Conservation (phyloP, 495 filamentous ascomycete species). For the Letharia lupina region DNA sequence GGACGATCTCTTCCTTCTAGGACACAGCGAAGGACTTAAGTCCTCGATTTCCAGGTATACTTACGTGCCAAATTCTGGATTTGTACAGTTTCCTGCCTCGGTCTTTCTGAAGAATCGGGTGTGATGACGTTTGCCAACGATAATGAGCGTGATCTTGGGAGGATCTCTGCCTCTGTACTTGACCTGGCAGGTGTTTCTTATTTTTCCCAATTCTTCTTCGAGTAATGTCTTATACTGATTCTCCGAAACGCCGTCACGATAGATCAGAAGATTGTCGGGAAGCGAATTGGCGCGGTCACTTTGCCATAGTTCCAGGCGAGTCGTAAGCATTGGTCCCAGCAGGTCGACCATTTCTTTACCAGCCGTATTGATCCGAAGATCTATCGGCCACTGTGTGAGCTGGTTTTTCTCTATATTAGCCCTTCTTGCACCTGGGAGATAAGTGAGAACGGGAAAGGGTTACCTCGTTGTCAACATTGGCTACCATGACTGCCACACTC, state of each 20-base stretch:
- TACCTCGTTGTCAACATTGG: neutral
- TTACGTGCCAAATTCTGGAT: neutral
- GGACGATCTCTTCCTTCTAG: neutral
- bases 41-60: neutral
- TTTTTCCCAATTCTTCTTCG: neutral
- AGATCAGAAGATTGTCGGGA: neutral
- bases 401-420: neutral
- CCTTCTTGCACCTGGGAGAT: neutral
- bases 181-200: neutral
- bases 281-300: neutral
- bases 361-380: neutral
- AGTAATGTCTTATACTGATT: neutral
- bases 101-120: neutral
- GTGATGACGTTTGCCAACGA: constrained; percentile 1
- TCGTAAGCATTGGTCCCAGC: neutral
- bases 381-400: neutral
- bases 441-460: neutral
- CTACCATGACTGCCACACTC: neutral
- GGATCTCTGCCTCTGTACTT: neutral
- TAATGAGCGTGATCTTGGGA: neutral
- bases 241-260: neutral
- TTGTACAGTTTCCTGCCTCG: neutral
- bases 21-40: neutral
- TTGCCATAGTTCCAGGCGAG: neutral
- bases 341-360: neutral